Evolutionary conservation across 163 green algal species (phyloP).

Genomic region (Prototheca stagnorum): DNA sequence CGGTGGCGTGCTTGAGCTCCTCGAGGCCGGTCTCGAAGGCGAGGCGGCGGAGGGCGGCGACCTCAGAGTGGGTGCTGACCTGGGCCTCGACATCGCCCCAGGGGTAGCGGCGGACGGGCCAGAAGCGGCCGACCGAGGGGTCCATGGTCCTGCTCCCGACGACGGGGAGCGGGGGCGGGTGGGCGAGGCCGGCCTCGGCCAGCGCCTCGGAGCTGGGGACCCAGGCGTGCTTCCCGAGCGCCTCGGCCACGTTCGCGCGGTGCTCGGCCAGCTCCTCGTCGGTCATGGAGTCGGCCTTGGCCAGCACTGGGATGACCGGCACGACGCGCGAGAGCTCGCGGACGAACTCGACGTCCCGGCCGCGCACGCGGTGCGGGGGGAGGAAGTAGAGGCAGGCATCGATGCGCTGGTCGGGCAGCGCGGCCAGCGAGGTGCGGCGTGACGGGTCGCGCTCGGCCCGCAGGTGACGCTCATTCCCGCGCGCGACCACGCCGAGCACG

Average conservation of each 20-base stretch:
- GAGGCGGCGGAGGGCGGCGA: slow-evolving; percentile 17
- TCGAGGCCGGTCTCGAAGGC: slow-evolving; percentile 16
- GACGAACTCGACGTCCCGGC: slow-evolving; percentile 29
- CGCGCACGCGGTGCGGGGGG: slow-evolving; percentile 6
- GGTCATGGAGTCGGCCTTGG: slow-evolving; percentile 43
- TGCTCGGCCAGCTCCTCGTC: slow-evolving; percentile 21
- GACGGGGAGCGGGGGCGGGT: slow-evolving; percentile 29
- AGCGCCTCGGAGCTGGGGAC: slow-evolving; percentile 15
- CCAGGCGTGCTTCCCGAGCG: slow-evolving; percentile 3
- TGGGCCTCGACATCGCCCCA: slow-evolving; percentile 32
- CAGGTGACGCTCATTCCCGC: slow-evolving; percentile 4
- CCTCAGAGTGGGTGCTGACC: slow-evolving; percentile 25
- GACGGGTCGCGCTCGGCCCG: slow-evolving; percentile 3
- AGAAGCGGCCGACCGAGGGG: slow-evolving; percentile 27
- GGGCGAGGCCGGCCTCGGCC: slow-evolving; percentile 13
- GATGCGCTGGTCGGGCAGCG: slow-evolving; percentile 6
- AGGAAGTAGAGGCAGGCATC: slow-evolving; percentile 33
- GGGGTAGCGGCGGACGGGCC: slow-evolving; percentile 33
- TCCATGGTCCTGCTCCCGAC: slow-evolving; percentile 22
- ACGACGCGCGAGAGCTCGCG: slow-evolving; percentile 12
- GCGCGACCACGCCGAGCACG: slow-evolving; percentile 12
- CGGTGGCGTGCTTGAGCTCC: slow-evolving; percentile 20
- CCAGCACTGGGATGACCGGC: slow-evolving; percentile 22
- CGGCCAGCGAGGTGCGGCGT: neutral
- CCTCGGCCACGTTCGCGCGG: slow-evolving; percentile 14